These are phyloP conservation scores for Kalaharituber pfeilii DNA, from an alignment of 2,329 filamentous ascomycete genomes.

Conservation along the genomic window DNA sequence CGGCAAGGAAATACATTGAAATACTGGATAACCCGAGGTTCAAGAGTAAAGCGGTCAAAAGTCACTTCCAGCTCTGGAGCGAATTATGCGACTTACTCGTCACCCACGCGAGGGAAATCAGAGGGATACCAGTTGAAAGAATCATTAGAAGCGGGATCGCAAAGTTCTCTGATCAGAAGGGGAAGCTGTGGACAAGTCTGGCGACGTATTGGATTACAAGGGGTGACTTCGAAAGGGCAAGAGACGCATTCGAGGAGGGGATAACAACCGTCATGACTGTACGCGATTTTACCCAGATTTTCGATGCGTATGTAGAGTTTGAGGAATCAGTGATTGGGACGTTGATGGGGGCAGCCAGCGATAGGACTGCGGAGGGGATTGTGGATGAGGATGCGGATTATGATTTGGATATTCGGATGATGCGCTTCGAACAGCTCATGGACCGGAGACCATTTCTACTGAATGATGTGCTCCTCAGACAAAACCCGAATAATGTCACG, in stretches of 20 bases:
- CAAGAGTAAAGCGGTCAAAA: slow-evolving; percentile 81
- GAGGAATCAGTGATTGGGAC: slow-evolving; percentile 88
- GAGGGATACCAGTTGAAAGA: slow-evolving; percentile 77
- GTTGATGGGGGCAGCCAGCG: slow-evolving; percentile 73
- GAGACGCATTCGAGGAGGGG: slow-evolving; percentile 89
- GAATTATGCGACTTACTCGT: slow-evolving; percentile 95
- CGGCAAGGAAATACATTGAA: slow-evolving; percentile 76
- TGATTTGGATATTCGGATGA: slow-evolving; percentile 89
- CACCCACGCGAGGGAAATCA: slow-evolving; percentile 69
- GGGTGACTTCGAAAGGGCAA: slow-evolving; percentile 78
- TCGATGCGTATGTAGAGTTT: slow-evolving; percentile 91
- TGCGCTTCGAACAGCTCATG: slow-evolving; percentile 96
- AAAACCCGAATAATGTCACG: slow-evolving; percentile 88
- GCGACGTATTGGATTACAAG: slow-evolving; percentile 93
- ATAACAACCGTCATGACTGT: slow-evolving; percentile 98
- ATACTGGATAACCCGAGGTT: slow-evolving; percentile 83
- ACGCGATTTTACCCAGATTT: slow-evolving; percentile 87
- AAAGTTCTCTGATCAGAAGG: slow-evolving; percentile 81
- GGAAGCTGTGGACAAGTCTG: slow-evolving; percentile 84
- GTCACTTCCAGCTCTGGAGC: slow-evolving; percentile 90
- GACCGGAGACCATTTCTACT: slow-evolving; percentile 87
- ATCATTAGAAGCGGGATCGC: slow-evolving; percentile 86
- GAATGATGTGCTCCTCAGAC: slow-evolving; percentile 84
- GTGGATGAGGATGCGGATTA: slow-evolving; percentile 74
- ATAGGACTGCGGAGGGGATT: slow-evolving; percentile 59